Evolutionary conservation across 176 grass and related monocot species (phyloP), one percentile per base, ranked within the genome.

Genomic region (Zea luxurians): DNA sequence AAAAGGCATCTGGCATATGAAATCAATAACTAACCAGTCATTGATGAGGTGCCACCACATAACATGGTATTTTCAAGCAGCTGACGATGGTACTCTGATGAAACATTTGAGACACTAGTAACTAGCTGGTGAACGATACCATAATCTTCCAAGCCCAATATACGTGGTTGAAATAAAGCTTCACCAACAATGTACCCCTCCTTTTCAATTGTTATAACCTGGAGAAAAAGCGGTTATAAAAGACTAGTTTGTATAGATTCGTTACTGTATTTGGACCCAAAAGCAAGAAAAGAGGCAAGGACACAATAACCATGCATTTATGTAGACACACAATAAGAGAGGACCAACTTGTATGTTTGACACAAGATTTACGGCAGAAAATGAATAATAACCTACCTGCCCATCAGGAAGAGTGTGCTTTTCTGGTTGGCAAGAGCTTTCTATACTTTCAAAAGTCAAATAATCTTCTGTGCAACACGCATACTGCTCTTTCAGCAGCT

Each of bases 11-110:
- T 59, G 65, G 37, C 50, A 86, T 21, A 78, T 53, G 8, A 78
- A 59, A 70, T 45, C 10, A 16, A 72, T 41, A 85, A 87, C 78
- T 67, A 73, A 99, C 96, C 96, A 47, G 78, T 82, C 88, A 99
- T 91, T 64, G 96, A 95, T 61, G 69, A 66, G 15, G 92, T 99
- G 64, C 88, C 96, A 70, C 96, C 96, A 13, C 96, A 99, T 48
- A 99, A 42, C 90, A 99, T 92, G 37, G 87, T 99, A 82, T 91
- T 99, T 83, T 99, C 92, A 44, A 99, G 88, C 44, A 99, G 86
- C 61, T 99, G 96, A 4, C 84, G 86, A 76, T 95, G 96, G 83
- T 99, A 90, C 80, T 95, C 92, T 10, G 92, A 89, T 73, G 96
- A 87, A 44, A 99, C 92, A 20, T 89, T 95, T 68, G 92, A 95